Percentiles rank a stretch among this genome's conserved stretches.
Conservation (phyloP, 1,139 yeast species). For the Zygoascus meyerae region DNA sequence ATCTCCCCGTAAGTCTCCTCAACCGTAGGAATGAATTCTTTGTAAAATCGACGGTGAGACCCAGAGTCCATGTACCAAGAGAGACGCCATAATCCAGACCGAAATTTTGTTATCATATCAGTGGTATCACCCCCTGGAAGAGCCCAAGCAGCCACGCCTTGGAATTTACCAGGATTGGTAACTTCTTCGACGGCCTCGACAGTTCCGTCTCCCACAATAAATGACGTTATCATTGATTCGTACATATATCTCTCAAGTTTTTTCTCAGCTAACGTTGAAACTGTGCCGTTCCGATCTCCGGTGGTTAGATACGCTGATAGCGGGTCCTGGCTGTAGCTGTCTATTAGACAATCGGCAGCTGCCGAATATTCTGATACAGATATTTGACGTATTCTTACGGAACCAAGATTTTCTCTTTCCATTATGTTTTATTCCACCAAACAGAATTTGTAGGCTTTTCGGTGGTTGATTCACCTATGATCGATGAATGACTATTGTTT, state of each 20-base stretch:
- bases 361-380: neutral
- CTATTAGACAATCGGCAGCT: constrained; percentile 5
- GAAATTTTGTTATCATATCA: neutral
- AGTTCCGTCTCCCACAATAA: constrained; percentile 4
- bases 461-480: too few relatives aligned
- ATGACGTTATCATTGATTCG: constrained; percentile 1
- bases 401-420: too few relatives aligned
- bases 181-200: constrained; percentile 6
- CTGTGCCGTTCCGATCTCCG: constrained; percentile 1
- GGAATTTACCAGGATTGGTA: neutral
- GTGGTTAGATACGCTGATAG: constrained; percentile 5
- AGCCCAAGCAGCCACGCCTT: constrained; percentile 5
- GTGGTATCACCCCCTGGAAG: constrained; percentile 3
- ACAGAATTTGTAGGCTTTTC: too few relatives aligned
- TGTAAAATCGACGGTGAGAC: neutral
- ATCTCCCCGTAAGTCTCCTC: constrained; percentile 3
- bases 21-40: neutral
- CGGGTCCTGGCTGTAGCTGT: constrained; percentile 3
- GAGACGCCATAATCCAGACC: constrained; percentile 4
- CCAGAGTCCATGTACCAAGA: constrained; percentile 7
- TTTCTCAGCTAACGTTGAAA: neutral
- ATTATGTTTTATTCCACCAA: too few relatives aligned
- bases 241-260: constrained; percentile 1
- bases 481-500: too few relatives aligned
- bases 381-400: neutral